Evolutionary conservation across 768 basidiomycete species (phyloP), one percentile per base, ranked within the genome.

Genomic region (Kockovaella imperatae): DNA sequence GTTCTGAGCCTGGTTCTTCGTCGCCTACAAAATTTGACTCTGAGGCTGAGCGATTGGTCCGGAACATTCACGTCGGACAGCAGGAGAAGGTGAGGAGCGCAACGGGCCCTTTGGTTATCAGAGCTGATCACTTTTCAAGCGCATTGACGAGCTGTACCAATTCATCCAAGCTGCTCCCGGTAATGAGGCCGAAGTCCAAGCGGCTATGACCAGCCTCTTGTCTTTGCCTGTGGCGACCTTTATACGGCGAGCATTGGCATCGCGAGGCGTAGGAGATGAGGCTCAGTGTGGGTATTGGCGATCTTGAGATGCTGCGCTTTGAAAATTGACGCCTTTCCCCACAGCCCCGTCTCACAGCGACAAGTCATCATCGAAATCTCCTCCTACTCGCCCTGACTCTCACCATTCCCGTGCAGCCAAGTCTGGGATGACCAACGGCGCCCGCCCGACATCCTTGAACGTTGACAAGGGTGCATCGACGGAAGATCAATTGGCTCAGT

Each of bases 111-210:
- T 44, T 24, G n/a, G 14, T 29, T 21, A 11, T 24, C 20, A 10
- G 20, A 6, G 40, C 25, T 24, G 40, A 42, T 25, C 6, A 10
- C 7, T 25, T 21, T 8, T 11, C 21, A 8, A 20, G 36, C 36
- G 10, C 25, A 42, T 42, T 11, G 91, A 88, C 3, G 88, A 91
- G 60, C 75, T 99, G 20, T 88, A 96, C 68, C 83, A 88, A 29
- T 96, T 90, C 75, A 72, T 96, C 62, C 90, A 90, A 73, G 83
- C 82, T 24, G 81, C 95, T 64, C 90, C 89, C 0, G 70, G 69
- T 21, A 62, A 68, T 39, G 56, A 68, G 23, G 52, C 39, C 5
- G 56, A 68, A 18, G 60, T 71, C 5, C 55, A 63, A 8, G 29
- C 43, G 15, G 64, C 58, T 11, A 59, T 66, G 17, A 45, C 49